These are phyloP conservation scores for Trametes elegans DNA, from an alignment of 768 basidiomycete genomes.

Conservation along the genomic window DNA sequence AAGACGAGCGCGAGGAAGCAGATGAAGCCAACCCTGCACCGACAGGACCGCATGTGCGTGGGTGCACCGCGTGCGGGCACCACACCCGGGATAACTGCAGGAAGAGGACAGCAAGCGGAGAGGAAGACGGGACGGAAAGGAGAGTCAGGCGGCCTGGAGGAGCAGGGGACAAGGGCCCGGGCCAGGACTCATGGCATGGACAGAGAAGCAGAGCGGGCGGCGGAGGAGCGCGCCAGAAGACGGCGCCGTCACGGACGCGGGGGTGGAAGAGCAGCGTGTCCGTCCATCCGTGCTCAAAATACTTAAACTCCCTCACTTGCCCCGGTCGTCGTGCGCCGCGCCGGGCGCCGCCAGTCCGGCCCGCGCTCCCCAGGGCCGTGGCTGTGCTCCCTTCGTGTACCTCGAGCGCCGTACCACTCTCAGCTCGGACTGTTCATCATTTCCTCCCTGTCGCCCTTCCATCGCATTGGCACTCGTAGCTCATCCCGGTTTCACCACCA, in stretches of 20 bases:
- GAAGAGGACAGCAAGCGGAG: not conserved
- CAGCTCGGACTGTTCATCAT: no score
- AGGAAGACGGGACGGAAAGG: not conserved
- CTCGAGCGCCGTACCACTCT: not conserved
- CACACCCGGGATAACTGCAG: not conserved
- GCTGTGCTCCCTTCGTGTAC: not conserved
- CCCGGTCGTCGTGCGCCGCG: not conserved
- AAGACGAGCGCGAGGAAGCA: slow-evolving; percentile 3
- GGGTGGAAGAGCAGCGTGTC: no score
- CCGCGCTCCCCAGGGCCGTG: not conserved
- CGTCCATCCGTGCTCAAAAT: slow-evolving; percentile 11
- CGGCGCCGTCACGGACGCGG: no score
- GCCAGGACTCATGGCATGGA: slow-evolving; percentile 17
- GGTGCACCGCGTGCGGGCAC: slow-evolving; percentile 11
- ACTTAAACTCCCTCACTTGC: not conserved
- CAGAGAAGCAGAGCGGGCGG: slow-evolving; percentile 3
- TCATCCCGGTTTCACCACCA: no score
- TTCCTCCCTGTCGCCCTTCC: no score
- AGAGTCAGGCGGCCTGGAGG: not conserved
- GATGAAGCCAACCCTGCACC: not conserved
- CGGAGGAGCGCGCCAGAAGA: no score
- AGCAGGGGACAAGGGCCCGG: slow-evolving; percentile 2
- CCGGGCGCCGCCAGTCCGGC: not conserved
- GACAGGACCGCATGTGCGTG: slow-evolving; percentile 17
- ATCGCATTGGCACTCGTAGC: no score